These are phyloP conservation scores for Podospora pseudopauciseta DNA, from an alignment of 495 filamentous ascomycete species.

Conservation along the genomic window DNA sequence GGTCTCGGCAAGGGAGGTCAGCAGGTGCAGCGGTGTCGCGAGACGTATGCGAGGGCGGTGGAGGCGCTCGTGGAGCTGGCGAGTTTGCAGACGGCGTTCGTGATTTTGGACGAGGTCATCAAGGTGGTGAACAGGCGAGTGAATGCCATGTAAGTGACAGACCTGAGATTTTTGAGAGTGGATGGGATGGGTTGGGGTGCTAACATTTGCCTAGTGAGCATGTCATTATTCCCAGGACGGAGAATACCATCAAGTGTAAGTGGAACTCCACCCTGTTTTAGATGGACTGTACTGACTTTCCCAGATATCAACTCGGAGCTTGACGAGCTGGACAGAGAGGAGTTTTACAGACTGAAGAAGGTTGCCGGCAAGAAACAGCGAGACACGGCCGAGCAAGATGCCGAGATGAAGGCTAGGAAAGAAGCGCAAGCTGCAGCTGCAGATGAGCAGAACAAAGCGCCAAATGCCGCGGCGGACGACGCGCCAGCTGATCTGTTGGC, in stretches of 20 bases:
- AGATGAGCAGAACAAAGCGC: slow-evolving; percentile 43
- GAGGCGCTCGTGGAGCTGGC: slow-evolving; percentile 96
- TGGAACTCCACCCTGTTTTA: slow-evolving; percentile 11
- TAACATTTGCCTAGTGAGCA: slow-evolving; percentile 59
- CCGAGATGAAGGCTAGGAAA: slow-evolving; percentile 62
- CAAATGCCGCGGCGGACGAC: slow-evolving; percentile 46
- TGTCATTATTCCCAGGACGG: slow-evolving; percentile 96
- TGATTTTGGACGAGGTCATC: slow-evolving; percentile 97
- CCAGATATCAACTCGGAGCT: slow-evolving; percentile 96
- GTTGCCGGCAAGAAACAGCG: slow-evolving; percentile 93
- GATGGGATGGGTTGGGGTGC: neutral
- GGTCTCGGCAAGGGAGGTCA: slow-evolving; percentile 96
- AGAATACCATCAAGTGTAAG: slow-evolving; percentile 96
- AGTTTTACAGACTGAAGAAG: slow-evolving; percentile 98
- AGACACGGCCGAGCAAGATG: slow-evolving; percentile 70
- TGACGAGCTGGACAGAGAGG: slow-evolving; percentile 95
- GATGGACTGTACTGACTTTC: slow-evolving; percentile 5
- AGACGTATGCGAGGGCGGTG: slow-evolving; percentile 96
- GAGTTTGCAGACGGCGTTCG: slow-evolving; percentile 95
- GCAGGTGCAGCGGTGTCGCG: slow-evolving; percentile 89
- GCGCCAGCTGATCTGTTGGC: slow-evolving; percentile 66
- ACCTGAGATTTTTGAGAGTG: no score
- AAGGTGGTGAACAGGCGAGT: slow-evolving; percentile 99
- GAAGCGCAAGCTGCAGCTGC: slow-evolving; percentile 33
- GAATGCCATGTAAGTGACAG: slow-evolving; percentile 77